Base-by-base conservation (phyloP, 164 flowering plant species). In the Akebia trifoliata region DNA sequence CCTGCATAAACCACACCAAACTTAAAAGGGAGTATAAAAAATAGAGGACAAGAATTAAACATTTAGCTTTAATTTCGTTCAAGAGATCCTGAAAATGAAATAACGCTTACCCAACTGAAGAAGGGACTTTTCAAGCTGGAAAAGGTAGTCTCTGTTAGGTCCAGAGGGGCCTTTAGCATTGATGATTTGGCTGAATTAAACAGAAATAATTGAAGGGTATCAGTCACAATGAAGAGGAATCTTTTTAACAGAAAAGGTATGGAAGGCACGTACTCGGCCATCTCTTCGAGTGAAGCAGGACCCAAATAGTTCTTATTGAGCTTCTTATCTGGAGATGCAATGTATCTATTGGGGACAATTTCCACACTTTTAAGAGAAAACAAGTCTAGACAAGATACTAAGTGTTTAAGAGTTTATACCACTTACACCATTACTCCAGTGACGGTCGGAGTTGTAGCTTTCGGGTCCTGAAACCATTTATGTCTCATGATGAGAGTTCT, bases 161-260 rank as follows among this genome's bases (percentile, higher is more conserved):
- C 98, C 96, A 22, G 98, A 89, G 28, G 98, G 98, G 31, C 98
- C 98, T 78, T 85, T 73, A 8, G 98, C 95, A 1, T 54, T 60
- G 39, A 79, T 48, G 42, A 92, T 89, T 80, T 89, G 96, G 53
- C 98, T 92, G 82, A 70, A 69, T 6, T 44, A 38, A 34, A 17
- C 32, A 28, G 43, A 39, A 30, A 43, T 31, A 10, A 20, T 35
- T 25, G 22, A 15, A 21, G 14, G 10, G 21, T 14, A 57, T 56
- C 21, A 56, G 26, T 17, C 12, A 39, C 40, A 51, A 34, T 38
- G 45, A 17, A 55, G 36, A 56, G 43, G 47, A 40, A 34, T 15
- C 24, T 26, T 37, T 6, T 37, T 22, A 7, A 31, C 15, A 47
- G 49, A 55, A 28, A 56, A 22, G 42, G n/a, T 15, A 6, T 0